Conservation (phyloP, 2,329 filamentous ascomycete species). For the Pestalotiopsis sp. region DNA sequence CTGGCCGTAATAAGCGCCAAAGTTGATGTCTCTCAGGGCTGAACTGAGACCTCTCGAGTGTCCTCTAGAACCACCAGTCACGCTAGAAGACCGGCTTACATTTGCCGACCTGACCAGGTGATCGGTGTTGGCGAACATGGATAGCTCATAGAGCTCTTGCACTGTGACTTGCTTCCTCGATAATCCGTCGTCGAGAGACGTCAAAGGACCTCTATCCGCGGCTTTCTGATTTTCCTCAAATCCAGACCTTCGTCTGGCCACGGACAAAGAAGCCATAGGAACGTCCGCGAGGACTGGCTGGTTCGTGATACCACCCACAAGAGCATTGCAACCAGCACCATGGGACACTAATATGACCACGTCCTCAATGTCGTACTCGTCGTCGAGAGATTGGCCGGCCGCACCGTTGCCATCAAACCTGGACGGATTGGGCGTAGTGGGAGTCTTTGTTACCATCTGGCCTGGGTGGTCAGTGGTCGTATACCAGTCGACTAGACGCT, state of each 20-base stretch:
- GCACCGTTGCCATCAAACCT: constrained; percentile 26
- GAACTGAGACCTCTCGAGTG: constrained; percentile 40
- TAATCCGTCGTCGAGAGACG: constrained; percentile 30
- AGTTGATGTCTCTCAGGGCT: constrained; percentile 27
- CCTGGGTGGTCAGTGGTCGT: constrained; percentile 53
- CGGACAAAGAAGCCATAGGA: constrained; percentile 85
- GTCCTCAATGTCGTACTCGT: constrained; percentile 70
- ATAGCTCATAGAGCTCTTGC: constrained; percentile 71
- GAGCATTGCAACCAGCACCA: constrained; percentile 91
- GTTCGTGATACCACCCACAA: constrained; percentile 89
- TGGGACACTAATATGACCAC: constrained; percentile 90
- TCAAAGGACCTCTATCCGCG: constrained; percentile 19
- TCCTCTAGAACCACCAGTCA: constrained; percentile 37
- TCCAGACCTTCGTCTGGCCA: constrained; percentile 70
- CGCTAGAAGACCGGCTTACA: constrained; percentile 30
- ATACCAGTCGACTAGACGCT: constrained; percentile 85
- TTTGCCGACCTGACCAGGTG: constrained; percentile 58
- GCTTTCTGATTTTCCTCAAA: constrained; percentile 39
- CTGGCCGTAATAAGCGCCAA: constrained; percentile 39
- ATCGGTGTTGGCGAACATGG: constrained; percentile 73
- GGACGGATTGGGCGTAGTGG: constrained; percentile 21
- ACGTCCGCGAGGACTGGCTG: constrained; percentile 91
- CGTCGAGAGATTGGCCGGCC: constrained; percentile 38
- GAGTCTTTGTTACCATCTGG: constrained; percentile 51
- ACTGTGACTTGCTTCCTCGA: constrained; percentile 41